Percentiles rank a stretch among this genome's conserved stretches.
Evolutionary conservation across 495 filamentous ascomycete genomes (phyloP).

Genomic region (Xylaria cubensis): DNA sequence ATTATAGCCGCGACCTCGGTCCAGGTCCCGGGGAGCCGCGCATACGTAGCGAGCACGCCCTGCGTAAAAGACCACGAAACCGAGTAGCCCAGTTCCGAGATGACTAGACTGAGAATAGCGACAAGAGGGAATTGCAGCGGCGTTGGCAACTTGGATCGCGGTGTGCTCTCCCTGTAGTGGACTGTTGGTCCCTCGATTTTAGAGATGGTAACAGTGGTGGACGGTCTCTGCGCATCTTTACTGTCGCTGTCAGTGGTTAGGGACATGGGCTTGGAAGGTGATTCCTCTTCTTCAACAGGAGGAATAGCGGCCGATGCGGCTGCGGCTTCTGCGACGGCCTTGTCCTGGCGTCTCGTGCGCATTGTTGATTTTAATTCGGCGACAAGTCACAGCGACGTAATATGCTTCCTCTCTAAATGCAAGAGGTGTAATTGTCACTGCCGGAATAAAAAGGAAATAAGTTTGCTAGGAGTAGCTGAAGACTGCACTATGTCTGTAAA

Average conservation of each 20-base stretch:
- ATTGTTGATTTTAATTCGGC: constrained; percentile 16
- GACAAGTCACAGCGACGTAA: neutral
- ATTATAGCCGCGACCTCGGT: constrained; percentile 66
- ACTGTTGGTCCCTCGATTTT: constrained; percentile 36
- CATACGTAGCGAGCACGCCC: constrained; percentile 67
- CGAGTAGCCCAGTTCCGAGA: constrained; percentile 64
- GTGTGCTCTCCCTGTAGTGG: constrained; percentile 24
- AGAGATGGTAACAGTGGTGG: constrained; percentile 33
- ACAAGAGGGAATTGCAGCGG: constrained; percentile 67
- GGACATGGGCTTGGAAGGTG: neutral
- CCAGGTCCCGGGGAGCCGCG: constrained; percentile 64
- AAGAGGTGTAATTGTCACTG: neutral
- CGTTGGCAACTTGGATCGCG: constrained; percentile 55
- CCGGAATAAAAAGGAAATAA: neutral
- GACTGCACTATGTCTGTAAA: neutral
- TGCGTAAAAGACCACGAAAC: constrained; percentile 54
- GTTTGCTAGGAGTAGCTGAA: neutral
- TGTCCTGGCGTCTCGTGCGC: constrained; percentile 31
- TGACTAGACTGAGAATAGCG: constrained; percentile 65
- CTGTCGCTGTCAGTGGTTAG: neutral
- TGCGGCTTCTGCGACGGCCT: constrained; percentile 7
- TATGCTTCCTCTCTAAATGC: neutral
- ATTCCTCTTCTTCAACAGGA: neutral
- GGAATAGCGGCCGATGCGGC: neutral
- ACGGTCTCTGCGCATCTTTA: constrained; percentile 6